Base-by-base conservation (phyloP, 805 yeast species). In the Sporopachydermia quercuum region DNA sequence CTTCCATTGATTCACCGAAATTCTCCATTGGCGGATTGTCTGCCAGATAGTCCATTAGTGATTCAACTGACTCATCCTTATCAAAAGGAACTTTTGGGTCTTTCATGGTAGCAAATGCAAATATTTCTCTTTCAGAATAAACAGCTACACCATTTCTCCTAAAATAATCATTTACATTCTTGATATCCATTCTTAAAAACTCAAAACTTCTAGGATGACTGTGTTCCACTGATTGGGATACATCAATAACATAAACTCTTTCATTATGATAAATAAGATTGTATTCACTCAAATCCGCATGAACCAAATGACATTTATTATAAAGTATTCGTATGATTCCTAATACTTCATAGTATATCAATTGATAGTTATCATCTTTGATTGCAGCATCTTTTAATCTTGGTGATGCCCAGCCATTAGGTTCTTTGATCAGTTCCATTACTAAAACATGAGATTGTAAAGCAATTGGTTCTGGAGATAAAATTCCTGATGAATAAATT, bases 171-270 rank as follows among this genome's bases (percentile, higher is more conserved):
- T 89, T 91, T 16, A 89, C 83, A 53, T 91, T 91, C 57, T 89
- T 91, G 53, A 91, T 87, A 60, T 91, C 99, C 98, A 91, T 91
- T 54, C 99, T 68, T 44, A 91, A 61, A 55, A 91, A 91, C 56
- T 91, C 97, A 47, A 91, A 66, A 35, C 94, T 81, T 85, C 85
- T 85, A 6, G 96, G 97, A 59, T 91, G 99, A 50, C 86, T 96
- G 5, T 96, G 96, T 57, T 91, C 97, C 16, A 91, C 97, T 33
- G 93, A 78, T 57, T 91, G 99, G 1, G 97, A 87, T 6, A 91
- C 99, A 61, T 91, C 99, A 49, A 91, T 83, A 42, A 91, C 82
- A 59, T 81, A 86, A 18, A 91, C 62, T 53, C 74, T 71, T 23
- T 71, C 77, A 4, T 82, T 56, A 53, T 89, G 96, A 45, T 63